Conservation (phyloP, 257 asterid genomes). For the Anisodus tanguticus region DNA sequence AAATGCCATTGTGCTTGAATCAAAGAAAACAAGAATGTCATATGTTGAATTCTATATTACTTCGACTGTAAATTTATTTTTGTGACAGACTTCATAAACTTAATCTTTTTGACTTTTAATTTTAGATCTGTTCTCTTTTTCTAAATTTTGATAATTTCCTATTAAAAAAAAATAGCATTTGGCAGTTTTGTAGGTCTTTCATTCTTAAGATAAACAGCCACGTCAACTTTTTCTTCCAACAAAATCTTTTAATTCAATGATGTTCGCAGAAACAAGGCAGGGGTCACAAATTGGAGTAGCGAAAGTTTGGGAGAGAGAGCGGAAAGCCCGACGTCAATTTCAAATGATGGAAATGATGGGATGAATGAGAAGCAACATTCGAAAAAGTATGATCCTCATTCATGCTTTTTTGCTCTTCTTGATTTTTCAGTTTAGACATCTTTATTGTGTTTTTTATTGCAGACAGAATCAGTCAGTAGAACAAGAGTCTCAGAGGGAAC, state of each 20-base stretch:
- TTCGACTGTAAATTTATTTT: not conserved
- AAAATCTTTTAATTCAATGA: not conserved
- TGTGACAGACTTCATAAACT: not conserved
- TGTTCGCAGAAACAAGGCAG: not conserved
- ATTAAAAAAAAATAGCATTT: not conserved
- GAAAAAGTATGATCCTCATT: conserved; percentile 48
- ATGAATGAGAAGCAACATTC: conserved; percentile 40
- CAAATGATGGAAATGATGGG: conserved; percentile 29
- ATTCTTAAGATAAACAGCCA: not conserved
- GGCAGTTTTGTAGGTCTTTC: not conserved
- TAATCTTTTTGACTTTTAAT: not conserved
- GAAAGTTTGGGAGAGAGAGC: conserved; percentile 42
- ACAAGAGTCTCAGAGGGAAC: conserved; percentile 44
- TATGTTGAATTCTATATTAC: conserved; percentile 20
- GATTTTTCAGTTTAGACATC: conserved; percentile 25
- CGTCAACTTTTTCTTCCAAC: not conserved
- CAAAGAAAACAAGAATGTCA: conserved; percentile 22
- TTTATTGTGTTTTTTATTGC: conserved; percentile 40
- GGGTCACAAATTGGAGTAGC: conserved; percentile 38
- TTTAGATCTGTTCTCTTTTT: not conserved
- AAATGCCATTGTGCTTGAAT: not conserved
- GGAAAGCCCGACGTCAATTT: conserved; percentile 41
- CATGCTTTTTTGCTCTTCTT: conserved; percentile 30
- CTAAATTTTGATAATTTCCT: not conserved
- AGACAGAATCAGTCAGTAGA: conserved; percentile 51